phyloP scores from a whole-genome alignment of 2,329 filamentous ascomycete species.

The Chalaropsis ovoidea region DNA sequence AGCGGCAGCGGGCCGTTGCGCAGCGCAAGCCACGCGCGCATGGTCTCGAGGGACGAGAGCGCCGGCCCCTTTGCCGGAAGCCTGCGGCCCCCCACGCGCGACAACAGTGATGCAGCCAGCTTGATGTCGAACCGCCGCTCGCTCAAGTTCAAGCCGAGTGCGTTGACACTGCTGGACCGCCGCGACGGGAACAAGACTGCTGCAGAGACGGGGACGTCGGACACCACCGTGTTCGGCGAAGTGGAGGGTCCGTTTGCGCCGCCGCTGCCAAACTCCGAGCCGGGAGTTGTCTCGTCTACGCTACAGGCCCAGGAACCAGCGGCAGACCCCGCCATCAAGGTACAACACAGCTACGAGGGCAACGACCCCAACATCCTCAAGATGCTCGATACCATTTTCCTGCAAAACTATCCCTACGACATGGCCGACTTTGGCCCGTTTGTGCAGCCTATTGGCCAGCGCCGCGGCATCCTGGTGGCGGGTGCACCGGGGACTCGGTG shows the following conservation, averaged over 20 bases:
- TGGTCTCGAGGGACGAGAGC: conserved; percentile 20
- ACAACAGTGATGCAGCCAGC: conserved; percentile 24
- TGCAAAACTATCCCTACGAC: conserved; percentile 58
- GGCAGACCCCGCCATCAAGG: conserved; percentile 16
- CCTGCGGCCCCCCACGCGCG: background rate
- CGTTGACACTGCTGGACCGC: conserved; percentile 48
- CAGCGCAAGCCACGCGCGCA: conserved; percentile 19
- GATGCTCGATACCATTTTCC: conserved; percentile 77
- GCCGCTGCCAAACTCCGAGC: background rate
- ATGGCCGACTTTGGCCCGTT: conserved; percentile 59
- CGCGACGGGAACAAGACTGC: conserved; percentile 50
- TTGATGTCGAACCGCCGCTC: conserved; percentile 22
- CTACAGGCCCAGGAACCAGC: background rate
- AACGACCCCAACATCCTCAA: conserved; percentile 59
- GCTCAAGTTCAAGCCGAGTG: conserved; percentile 44
- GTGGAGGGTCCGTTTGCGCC: conserved; percentile 46
- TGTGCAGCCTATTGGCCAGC: conserved; percentile 41
- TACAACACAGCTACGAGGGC: conserved; percentile 73
- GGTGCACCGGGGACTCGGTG: conserved; percentile 46
- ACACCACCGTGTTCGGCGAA: conserved; percentile 50
- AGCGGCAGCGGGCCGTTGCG: conserved; percentile 35
- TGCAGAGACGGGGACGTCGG: conserved; percentile 50
- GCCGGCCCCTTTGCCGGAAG: conserved; percentile 2
- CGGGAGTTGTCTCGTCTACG: background rate
- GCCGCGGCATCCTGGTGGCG: conserved; percentile 28